Base-by-base conservation (phyloP, 2,329 filamentous ascomycete genomes). In the Aspergillus spinulosporus region DNA sequence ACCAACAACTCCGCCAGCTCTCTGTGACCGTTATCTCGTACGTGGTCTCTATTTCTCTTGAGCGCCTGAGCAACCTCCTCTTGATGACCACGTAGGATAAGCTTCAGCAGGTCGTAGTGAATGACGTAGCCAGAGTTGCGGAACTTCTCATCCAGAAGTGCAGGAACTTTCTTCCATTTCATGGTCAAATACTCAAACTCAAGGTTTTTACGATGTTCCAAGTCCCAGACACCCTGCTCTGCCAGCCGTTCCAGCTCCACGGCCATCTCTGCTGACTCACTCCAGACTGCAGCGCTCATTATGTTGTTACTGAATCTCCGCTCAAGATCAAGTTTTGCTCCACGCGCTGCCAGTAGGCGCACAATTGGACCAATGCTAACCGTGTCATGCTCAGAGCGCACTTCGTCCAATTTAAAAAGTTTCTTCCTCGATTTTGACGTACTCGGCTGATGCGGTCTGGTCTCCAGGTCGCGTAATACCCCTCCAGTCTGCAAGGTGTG, bases 321-420 rank as follows among this genome's bases (percentile, higher is more conserved):
- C 5, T 7, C n/a, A 32, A 6, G 29, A 14, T 40, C 39, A 14
- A 47, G 29, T n/a, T 26, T 15, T 6, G 54, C 59, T 12, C 60
- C 57, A 37, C 56, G 39, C 5, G 43, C 52, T 8, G 46, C 60
- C 40, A 62, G 36, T 21, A 40, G 15, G 42, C 49, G 53, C 3
- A 62, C 44, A 40, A 61, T 62, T 11, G 37, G 53, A 26, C 52
- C 49, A 26, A 59, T 42, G 26, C 56, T 50, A 9, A 58, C 48
- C 4, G 54, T 62, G 4, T 56, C 54, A n/a, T 43, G 50, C 32
- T 62, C 60, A 8, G 60, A 61, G 4, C 42, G 51, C 8, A 62
- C 47, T 45, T 62, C 59, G 21, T 62, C 52, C 55, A 56, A 60
- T 11, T 56, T 58, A 4, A 59, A 4, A 2, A 31, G 48, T 5